phyloP scores from a whole-genome alignment of 169 alveolate species.

The Plasmodium knowlesi region DNA sequence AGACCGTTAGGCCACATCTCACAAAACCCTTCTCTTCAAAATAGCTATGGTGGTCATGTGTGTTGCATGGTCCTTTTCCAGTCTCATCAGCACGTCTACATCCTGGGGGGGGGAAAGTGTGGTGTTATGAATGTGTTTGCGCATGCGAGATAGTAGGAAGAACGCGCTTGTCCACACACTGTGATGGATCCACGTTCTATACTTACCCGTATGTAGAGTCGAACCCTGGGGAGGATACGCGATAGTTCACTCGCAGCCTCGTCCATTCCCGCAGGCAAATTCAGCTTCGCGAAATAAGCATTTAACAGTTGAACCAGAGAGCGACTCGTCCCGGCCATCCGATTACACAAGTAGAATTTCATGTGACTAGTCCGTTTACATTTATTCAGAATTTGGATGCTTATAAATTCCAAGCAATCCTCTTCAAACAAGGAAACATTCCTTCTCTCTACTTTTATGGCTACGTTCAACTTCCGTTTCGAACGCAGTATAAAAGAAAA shows the following conservation, averaged over 20 bases:
- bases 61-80: background rate
- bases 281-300: background rate
- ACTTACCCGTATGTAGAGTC: constrained; percentile 26
- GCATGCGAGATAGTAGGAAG: background rate
- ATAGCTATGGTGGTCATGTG: constrained; percentile 8
- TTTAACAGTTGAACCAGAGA: constrained; percentile 4
- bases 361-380: constrained; percentile 7
- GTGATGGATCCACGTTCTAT: background rate
- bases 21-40: constrained; percentile 11
- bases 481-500: constrained; percentile 40
- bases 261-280: background rate
- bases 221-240: constrained; percentile 17
- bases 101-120: constrained; percentile 3
- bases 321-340: background rate
- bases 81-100: constrained; percentile 17
- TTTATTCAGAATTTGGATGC: constrained; percentile 36
- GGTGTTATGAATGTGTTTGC: background rate
- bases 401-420: constrained; percentile 6
- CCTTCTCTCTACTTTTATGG: constrained; percentile 24
- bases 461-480: background rate
- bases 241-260: constrained; percentile 41
- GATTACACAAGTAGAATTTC: constrained; percentile 11
- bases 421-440: constrained; percentile 6
- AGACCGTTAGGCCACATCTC: background rate
- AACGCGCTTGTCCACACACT: background rate